Evolutionary conservation across 768 basidiomycete genomes (phyloP).

Genomic region (Boletus rubropictus): DNA sequence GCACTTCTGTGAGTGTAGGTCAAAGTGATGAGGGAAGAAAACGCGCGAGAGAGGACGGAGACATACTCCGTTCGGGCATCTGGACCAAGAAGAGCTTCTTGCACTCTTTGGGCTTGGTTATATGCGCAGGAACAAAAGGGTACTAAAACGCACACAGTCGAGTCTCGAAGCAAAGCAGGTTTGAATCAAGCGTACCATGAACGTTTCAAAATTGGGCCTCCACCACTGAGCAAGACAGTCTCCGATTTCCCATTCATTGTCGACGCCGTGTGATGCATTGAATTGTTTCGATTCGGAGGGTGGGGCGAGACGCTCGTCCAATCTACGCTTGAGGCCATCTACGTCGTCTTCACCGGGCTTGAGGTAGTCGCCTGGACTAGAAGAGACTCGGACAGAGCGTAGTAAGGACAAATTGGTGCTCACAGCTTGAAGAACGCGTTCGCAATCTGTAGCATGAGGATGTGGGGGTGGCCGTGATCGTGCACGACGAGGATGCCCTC

Average conservation of each 20-base stretch:
- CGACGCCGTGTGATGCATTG: conserved; percentile 67
- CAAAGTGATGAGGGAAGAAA: not conserved
- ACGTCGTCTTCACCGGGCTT: conserved; percentile 93
- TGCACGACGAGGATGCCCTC: conserved; percentile 78
- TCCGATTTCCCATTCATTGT: conserved; percentile 93
- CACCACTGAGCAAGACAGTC: conserved; percentile 99
- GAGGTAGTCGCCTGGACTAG: conserved; percentile 95
- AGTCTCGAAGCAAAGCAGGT: not conserved
- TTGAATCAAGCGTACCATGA: conserved; percentile 66
- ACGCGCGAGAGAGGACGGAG: not conserved
- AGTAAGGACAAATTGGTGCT: conserved; percentile 24
- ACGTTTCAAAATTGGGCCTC: conserved; percentile 97
- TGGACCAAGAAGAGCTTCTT: conserved; percentile 94
- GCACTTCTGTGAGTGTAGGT: conserved; percentile 57
- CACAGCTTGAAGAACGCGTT: conserved; percentile 99
- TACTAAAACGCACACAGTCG: conserved; percentile 47
- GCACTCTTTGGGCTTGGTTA: conserved; percentile 96
- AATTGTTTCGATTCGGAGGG: conserved; percentile 69
- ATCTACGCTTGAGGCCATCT: conserved; percentile 80
- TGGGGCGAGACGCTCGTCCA: conserved; percentile 87
- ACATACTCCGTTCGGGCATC: conserved; percentile 90
- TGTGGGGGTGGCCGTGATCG: conserved; percentile 96
- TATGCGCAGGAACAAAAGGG: conserved; percentile 91
- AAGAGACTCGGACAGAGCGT: not conserved
- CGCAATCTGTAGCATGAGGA: conserved; percentile 96